Conservation (phyloP, 148 eudicot species). For the Diospyros kaki region DNA sequence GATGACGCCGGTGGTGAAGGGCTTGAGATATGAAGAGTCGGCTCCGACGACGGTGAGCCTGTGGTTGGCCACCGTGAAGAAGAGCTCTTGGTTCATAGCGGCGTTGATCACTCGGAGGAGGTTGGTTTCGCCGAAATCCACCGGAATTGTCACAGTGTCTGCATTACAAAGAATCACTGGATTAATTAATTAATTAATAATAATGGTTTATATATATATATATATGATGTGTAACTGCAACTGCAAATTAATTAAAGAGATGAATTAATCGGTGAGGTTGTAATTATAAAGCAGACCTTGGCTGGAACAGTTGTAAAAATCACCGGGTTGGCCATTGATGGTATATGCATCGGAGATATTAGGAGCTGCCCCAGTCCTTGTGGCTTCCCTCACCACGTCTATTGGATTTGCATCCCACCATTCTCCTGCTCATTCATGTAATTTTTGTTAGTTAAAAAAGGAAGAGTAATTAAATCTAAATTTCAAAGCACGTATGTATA, state of each 20-base stretch:
- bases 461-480: not conserved
- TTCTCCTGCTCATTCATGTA: constrained; percentile 43
- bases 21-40: constrained; percentile 69
- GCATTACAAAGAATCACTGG: not conserved
- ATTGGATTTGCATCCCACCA: constrained; percentile 81
- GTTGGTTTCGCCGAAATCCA: constrained; percentile 51
- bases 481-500: not conserved
- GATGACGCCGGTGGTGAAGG: constrained; percentile 53
- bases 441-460: too few relatives aligned
- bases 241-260: too few relatives aligned
- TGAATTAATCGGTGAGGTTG: too few relatives aligned
- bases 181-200: too few relatives aligned
- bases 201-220: too few relatives aligned
- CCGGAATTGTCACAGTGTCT: constrained; percentile 55
- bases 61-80: constrained; percentile 69
- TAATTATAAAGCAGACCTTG: constrained; percentile 36
- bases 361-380: constrained; percentile 65
- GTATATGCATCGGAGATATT: constrained; percentile 71
- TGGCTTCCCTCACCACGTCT: constrained; percentile 49
- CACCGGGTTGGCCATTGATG: constrained; percentile 67
- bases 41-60: constrained; percentile 68
- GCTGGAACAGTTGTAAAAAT: constrained; percentile 61
- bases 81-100: constrained; percentile 71
- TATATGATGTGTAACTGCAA: too few relatives aligned
- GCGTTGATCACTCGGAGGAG: constrained; percentile 70